Evolutionary conservation across 257 asterid genomes (phyloP).

Genomic region (Ilex aquifolium): DNA sequence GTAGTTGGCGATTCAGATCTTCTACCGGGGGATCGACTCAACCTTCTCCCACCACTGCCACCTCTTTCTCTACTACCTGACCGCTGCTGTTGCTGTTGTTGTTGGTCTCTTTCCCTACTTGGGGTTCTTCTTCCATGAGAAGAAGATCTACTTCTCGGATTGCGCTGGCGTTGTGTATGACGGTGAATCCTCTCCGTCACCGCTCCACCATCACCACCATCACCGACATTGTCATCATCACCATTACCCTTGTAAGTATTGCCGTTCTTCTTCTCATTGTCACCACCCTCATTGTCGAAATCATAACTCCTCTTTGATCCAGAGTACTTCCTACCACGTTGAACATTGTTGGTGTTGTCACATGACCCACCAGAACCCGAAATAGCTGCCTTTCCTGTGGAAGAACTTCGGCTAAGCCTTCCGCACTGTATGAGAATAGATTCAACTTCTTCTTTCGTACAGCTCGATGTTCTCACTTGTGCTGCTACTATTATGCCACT

Average conservation of each 20-base stretch:
- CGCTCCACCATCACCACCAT: conserved; percentile 30
- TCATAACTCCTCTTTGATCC: conserved; percentile 95
- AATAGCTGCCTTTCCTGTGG: conserved; percentile 49
- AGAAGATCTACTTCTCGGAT: conserved; percentile 30
- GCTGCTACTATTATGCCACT: conserved; percentile 30
- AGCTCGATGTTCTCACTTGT: conserved; percentile 79
- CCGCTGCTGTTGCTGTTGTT: conserved; percentile 35
- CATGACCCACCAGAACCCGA: conserved; percentile 28
- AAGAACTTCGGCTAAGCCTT: conserved; percentile 88
- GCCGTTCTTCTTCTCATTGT: not conserved
- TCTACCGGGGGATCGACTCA: conserved; percentile 88
- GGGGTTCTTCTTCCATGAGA: conserved; percentile 78
- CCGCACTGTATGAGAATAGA: conserved; percentile 97
- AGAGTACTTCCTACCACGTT: conserved; percentile 55
- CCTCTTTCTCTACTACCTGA: conserved; percentile 71
- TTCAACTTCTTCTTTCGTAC: conserved; percentile 93
- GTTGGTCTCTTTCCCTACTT: conserved; percentile 74
- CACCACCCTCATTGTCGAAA: conserved; percentile 58
- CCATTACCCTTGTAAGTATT: conserved; percentile 8
- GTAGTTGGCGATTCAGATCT: conserved; percentile 90
- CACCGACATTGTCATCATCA: conserved; percentile 19
- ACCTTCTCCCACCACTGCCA: conserved; percentile 59
- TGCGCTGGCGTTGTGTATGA: conserved; percentile 55
- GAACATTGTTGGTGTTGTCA: conserved; percentile 23
- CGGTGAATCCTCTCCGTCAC: conserved; percentile 56